These are phyloP conservation scores for Fusarium irregulare DNA, from an alignment of 2,329 filamentous ascomycete genomes.

Conservation along the genomic window DNA sequence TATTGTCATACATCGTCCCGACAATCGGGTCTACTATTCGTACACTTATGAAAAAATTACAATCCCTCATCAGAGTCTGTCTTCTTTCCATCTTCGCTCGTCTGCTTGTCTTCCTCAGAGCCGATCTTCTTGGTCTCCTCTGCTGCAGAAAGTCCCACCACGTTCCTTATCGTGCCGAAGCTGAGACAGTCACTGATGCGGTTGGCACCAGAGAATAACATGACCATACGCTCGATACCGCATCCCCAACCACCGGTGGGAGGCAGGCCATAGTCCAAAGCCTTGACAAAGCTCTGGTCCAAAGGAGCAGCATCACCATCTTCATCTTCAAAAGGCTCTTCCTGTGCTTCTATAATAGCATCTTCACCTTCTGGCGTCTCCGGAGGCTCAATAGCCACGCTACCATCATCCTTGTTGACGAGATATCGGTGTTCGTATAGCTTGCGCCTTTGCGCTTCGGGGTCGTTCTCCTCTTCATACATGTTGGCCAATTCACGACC, in stretches of 20 bases:
- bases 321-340: slow-evolving; percentile 50
- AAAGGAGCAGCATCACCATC: slow-evolving; percentile 59
- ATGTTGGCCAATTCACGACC: slow-evolving; percentile 91
- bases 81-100: slow-evolving; percentile 44
- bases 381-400: slow-evolving; percentile 46
- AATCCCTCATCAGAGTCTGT: background rate
- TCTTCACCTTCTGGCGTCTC: slow-evolving; percentile 15
- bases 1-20: slow-evolving; percentile 37
- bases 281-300: slow-evolving; percentile 86
- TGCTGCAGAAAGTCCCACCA: slow-evolving; percentile 63
- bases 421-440: slow-evolving; percentile 68
- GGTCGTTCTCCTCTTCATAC: slow-evolving; percentile 98
- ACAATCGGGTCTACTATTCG: slow-evolving; percentile 8
- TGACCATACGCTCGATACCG: slow-evolving; percentile 88
- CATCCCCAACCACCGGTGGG: slow-evolving; percentile 98
- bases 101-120: slow-evolving; percentile 8
- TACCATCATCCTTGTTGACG: slow-evolving; percentile 51
- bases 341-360: slow-evolving; percentile 7
- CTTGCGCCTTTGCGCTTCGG: slow-evolving; percentile 85
- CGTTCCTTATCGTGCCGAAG: slow-evolving; percentile 85
- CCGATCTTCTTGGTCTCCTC: slow-evolving; percentile 44
- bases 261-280: slow-evolving; percentile 89
- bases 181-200: slow-evolving; percentile 87
- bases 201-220: slow-evolving; percentile 84
- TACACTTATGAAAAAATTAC: slow-evolving; percentile 17